A percentile compares a stretch with the other conserved stretches of the same genome.
Conservation (phyloP, 208 protist genomes). For the Porcisia hertigi region DNA sequence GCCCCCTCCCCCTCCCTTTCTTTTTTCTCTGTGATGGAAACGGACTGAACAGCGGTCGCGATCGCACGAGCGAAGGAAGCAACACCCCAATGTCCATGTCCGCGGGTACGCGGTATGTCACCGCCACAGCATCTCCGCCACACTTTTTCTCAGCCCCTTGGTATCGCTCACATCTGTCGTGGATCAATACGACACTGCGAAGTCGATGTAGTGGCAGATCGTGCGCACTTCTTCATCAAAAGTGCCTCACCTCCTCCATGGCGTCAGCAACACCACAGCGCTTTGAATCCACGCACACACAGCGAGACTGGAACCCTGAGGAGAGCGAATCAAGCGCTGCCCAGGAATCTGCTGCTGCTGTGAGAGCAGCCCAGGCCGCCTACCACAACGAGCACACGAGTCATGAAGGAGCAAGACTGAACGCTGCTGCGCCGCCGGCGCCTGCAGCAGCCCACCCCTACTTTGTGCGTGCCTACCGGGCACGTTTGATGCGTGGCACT, state of each 20-base stretch:
- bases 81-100: neutral
- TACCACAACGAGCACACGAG: neutral
- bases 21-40: neutral
- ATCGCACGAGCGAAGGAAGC: neutral
- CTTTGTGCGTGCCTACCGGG: slow-evolving; percentile 59
- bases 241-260: slow-evolving; percentile 5
- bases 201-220: too few species aligned
- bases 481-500: slow-evolving; percentile 45
- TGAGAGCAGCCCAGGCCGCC: neutral
- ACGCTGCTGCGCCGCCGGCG: neutral
- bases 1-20: neutral
- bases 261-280: neutral
- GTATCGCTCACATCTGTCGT: neutral
- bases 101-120: neutral
- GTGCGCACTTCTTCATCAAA: slow-evolving; percentile 1
- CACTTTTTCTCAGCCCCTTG: neutral
- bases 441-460: slow-evolving; percentile 19
- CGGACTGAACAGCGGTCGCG: neutral
- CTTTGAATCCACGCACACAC: slow-evolving; percentile 13
- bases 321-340: too few species aligned
- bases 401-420: neutral
- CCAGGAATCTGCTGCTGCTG: neutral
- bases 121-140: neutral
- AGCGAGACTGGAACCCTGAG: slow-evolving; percentile 1
- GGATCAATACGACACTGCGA: neutral